Conservation (phyloP, 169 alveolate genomes). For the Plasmodium vivax region DNA sequence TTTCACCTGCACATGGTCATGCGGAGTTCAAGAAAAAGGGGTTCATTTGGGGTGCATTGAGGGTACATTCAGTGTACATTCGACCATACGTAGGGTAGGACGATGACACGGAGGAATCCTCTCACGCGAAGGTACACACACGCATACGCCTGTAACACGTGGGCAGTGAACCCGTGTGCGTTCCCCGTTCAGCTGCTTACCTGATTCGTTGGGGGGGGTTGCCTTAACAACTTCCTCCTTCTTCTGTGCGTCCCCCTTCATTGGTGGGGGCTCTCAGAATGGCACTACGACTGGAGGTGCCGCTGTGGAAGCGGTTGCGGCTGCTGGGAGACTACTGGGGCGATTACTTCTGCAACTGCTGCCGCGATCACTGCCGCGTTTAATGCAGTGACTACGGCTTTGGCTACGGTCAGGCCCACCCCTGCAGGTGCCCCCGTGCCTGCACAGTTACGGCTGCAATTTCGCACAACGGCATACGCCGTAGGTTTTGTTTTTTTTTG, state of each 20-base stretch:
- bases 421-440: not conserved
- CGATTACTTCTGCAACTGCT: not conserved
- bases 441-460: not conserved
- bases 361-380: not conserved
- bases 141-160: not conserved
- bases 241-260: not conserved
- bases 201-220: not conserved
- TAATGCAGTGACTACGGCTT: not conserved
- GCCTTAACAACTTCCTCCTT: conserved; percentile 19
- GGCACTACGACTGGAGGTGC: not conserved
- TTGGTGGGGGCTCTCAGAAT: not conserved
- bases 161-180: not conserved
- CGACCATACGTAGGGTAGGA: not conserved
- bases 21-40: not conserved
- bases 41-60: not conserved
- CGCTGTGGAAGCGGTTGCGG: too few relatives aligned
- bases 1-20: conserved; percentile 25
- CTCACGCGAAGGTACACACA: not conserved
- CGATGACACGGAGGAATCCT: not conserved
- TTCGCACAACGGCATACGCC: not conserved
- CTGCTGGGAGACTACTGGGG: too few relatives aligned
- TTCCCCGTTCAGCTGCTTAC: not conserved
- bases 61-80: not conserved
- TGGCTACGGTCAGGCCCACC: not conserved
- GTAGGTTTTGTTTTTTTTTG: not conserved